Evolutionary conservation across 352 stramenopile species (phyloP), one percentile per base, ranked within the genome.

Genomic region (Aphanomyces invadans): DNA sequence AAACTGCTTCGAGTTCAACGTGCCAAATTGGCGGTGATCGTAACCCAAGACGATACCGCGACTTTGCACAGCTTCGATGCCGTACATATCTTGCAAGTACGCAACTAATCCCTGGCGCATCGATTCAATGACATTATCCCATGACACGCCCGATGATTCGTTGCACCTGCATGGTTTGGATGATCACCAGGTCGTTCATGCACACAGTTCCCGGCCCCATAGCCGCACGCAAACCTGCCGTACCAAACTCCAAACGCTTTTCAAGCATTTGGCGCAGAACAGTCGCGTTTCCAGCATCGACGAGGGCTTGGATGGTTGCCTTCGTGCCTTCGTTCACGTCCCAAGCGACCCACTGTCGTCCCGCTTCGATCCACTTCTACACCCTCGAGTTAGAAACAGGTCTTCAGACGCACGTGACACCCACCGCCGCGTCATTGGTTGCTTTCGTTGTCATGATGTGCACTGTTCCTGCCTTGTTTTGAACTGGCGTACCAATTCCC

Each of bases 121-220:
- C 29, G 28, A 28, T 12, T 54, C 38, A 45, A 26, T 51, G 9
- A 62, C 21, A n/a, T n/a, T n/a, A 10, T 26, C 28, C n/a, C 53
- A 53, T 12, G 28, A 17, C 19, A 46, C 51, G 51, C 19, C 25
- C 51, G 2, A 62, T 1, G 53, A 46, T n/a, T n/a, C n/a, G n/a
- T n/a, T 2, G 28, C 12, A 70, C 42, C 77, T 95, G 91, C n/a
- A 83, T 81, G 12, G 92, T 95, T 74, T 97, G 92, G 21, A 98
- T 76, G 42, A 97, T 77, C 23, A 97, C 87, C 36, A 97, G 76
- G 61, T 97, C 89, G 74, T 98, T 98, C 79, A 98, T 97, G 54
- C 81, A 80, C 32, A 76, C 80, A 9, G 88, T 86, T 12, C 92
- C 92, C 0, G 90, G 76, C 0, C 80, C 89, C 92, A 98, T 98